A percentile compares a stretch with the other conserved stretches of the same genome.
These are phyloP conservation scores for Fomitopsis serialis DNA, from an alignment of 768 basidiomycete species.

Conservation along the genomic window DNA sequence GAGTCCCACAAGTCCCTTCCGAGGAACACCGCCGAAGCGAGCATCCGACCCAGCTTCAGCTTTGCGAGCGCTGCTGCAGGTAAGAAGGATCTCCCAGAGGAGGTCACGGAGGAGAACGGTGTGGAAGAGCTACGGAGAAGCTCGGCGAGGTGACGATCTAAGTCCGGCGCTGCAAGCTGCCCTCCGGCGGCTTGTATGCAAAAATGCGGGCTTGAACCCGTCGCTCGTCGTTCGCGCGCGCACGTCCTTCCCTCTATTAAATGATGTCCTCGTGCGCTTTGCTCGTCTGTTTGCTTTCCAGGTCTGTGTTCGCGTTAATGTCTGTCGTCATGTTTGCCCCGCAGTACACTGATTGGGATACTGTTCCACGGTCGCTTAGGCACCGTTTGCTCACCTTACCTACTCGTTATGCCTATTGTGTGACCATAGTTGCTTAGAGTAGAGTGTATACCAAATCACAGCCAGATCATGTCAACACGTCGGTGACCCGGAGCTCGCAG, in stretches of 20 bases:
- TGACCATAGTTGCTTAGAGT: neutral
- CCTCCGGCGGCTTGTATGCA: neutral
- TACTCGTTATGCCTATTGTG: neutral
- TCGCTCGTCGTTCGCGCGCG: neutral
- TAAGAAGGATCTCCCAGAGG: slow-evolving; percentile 32
- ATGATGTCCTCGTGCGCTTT: too few relatives aligned
- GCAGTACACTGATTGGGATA: too few relatives aligned
- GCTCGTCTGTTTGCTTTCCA: too few relatives aligned
- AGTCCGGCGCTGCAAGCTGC: neutral
- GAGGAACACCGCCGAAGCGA: slow-evolving; percentile 29
- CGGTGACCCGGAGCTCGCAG: too few relatives aligned
- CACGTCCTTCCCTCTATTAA: too few relatives aligned
- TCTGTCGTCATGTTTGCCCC: too few relatives aligned
- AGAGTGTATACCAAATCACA: neutral
- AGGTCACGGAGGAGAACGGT: slow-evolving; percentile 16
- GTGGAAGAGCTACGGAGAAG: slow-evolving; percentile 24
- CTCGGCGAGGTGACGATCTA: slow-evolving; percentile 33
- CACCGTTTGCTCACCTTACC: neutral
- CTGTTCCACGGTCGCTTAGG: too few relatives aligned
- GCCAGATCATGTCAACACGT: too few relatives aligned
- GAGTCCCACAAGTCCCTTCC: slow-evolving; percentile 12
- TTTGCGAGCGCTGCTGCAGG: slow-evolving; percentile 72
- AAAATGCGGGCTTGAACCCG: neutral
- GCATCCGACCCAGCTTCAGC: slow-evolving; percentile 68
- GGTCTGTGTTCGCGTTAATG: too few relatives aligned